phyloP scores from a whole-genome alignment of 208 protist genomes.

The Trypanosoma conorhini region DNA sequence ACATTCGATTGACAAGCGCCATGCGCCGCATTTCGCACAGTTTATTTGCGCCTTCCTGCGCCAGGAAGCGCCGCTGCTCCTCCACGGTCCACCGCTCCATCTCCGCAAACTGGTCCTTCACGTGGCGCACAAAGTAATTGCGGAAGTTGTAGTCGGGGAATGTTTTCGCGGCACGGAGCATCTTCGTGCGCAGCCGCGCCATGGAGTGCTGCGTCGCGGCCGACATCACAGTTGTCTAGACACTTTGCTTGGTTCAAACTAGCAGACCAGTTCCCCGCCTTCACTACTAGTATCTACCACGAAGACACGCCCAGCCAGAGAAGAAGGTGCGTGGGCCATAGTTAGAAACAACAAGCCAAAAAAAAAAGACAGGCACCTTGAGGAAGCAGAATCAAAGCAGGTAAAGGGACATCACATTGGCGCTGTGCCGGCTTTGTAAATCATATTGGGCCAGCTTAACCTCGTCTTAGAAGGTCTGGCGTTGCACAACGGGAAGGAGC shows the following conservation, averaged over 20 bases:
- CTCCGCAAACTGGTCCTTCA: constrained; percentile 72
- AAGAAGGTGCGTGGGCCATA: not conserved
- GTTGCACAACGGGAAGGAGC: not conserved
- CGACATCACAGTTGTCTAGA: constrained; percentile 19
- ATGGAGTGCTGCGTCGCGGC: constrained; percentile 41
- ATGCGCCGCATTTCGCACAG: constrained; percentile 86
- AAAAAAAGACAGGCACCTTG: not conserved
- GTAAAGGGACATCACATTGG: not conserved
- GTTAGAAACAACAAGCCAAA: too few species aligned
- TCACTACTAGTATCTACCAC: not conserved
- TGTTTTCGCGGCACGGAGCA: constrained; percentile 54
- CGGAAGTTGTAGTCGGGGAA: constrained; percentile 92
- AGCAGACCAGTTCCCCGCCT: not conserved
- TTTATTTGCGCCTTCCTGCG: constrained; percentile 49
- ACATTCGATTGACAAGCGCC: constrained; percentile 83
- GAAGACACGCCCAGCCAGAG: not conserved
- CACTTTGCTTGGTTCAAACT: not conserved
- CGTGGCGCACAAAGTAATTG: constrained; percentile 81
- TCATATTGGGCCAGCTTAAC: not conserved
- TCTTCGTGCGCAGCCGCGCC: constrained; percentile 42
- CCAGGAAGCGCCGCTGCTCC: constrained; percentile 58
- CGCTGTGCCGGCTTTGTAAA: not conserved
- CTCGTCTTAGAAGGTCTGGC: not conserved
- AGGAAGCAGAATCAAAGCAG: not conserved
- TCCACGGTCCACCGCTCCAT: constrained; percentile 45